Evolutionary conservation across 495 filamentous ascomycete genomes (phyloP).

Genomic region (Penicillium cinerascens): DNA sequence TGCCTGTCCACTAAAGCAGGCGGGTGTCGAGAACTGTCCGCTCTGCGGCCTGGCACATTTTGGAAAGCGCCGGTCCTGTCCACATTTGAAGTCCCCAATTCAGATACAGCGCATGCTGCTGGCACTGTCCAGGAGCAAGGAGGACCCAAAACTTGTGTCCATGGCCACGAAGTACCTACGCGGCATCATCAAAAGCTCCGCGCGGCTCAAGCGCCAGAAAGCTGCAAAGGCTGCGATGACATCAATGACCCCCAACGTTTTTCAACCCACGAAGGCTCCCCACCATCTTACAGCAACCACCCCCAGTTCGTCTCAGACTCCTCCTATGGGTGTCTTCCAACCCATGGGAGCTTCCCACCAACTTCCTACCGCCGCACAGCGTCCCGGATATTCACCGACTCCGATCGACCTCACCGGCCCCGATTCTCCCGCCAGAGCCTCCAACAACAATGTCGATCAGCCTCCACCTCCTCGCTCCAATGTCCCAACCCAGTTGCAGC

Average conservation of each 20-base stretch:
- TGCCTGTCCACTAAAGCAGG: constrained; percentile 56
- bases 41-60: constrained; percentile 68
- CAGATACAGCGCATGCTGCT: constrained; percentile 60
- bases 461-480: background rate
- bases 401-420: background rate
- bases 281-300: background rate
- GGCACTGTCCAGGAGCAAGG: constrained; percentile 54
- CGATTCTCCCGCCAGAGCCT: background rate
- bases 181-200: constrained; percentile 52
- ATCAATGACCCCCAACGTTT: background rate
- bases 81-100: constrained; percentile 54
- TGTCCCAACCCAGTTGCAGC: background rate
- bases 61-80: constrained; percentile 53
- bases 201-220: constrained; percentile 21
- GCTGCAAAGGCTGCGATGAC: background rate
- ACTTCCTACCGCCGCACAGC: background rate
- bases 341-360: too few species aligned
- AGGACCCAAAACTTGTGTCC: constrained; percentile 49
- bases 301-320: too few species aligned
- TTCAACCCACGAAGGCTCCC: background rate
- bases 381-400: background rate
- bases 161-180: constrained; percentile 53
- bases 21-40: constrained; percentile 60
- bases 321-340: too few species aligned
- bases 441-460: background rate